These are phyloP conservation scores for Nannochloropsis granulata DNA, from an alignment of 108 stramenopile genomes.

Conservation along the genomic window DNA sequence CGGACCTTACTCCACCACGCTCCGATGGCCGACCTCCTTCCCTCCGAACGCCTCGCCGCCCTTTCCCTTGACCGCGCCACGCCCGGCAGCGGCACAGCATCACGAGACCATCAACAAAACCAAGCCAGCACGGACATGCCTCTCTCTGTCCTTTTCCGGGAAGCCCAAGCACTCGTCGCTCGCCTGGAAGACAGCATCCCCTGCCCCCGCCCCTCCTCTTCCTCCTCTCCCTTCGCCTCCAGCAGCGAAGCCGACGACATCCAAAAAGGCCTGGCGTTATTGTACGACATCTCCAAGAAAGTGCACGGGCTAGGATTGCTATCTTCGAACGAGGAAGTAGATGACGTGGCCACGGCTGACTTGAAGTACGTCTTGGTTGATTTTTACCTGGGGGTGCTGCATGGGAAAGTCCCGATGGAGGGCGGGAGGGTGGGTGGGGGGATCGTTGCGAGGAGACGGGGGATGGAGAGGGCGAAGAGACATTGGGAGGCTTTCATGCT, in stretches of 20 bases:
- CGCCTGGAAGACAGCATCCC: no score
- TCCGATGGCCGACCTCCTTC: no score
- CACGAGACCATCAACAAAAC: neutral
- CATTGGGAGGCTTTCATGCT: neutral
- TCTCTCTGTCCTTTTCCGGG: neutral
- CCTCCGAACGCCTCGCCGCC: neutral
- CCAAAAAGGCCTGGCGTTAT: neutral
- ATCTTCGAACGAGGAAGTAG: neutral
- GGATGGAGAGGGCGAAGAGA: neutral
- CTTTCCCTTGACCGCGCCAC: neutral
- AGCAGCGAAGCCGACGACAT: neutral
- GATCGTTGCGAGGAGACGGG: neutral
- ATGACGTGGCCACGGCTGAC: slow-evolving; percentile 5
- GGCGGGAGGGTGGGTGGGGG: neutral
- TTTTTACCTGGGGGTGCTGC: neutral
- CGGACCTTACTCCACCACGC: no score
- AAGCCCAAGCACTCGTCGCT: neutral
- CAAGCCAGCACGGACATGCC: neutral
- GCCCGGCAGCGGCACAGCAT: neutral
- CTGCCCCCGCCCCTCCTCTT: no score
- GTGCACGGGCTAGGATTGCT: neutral
- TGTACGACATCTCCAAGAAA: neutral
- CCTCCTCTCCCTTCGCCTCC: no score
- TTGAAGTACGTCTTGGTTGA: neutral
- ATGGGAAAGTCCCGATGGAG: neutral